Percentiles rank a stretch among this genome's conserved stretches.
phyloP scores from a whole-genome alignment of 1,284 basidiomycete species.

The Ganoderma lingzhi region DNA sequence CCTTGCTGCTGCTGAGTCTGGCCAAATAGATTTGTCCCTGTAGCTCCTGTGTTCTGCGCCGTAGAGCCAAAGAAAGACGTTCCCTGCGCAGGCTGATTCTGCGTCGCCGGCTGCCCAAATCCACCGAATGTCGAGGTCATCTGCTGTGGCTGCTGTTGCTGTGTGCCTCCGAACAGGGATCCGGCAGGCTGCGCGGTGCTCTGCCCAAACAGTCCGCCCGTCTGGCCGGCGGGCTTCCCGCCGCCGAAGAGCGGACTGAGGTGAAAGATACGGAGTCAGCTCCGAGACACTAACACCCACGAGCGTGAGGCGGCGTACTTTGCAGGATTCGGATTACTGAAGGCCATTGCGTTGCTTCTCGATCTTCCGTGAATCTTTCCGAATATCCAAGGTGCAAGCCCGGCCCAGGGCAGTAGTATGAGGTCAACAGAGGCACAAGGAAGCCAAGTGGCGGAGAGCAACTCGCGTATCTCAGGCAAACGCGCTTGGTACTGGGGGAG shows the following conservation, averaged over 20 bases:
- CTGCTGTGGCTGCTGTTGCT: constrained; percentile 36
- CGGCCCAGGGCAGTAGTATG: not conserved
- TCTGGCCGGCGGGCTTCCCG: constrained; percentile 43
- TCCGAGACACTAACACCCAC: not conserved
- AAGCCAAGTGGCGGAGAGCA: constrained; percentile 4
- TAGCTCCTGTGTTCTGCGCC: constrained; percentile 20
- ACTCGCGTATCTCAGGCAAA: not conserved
- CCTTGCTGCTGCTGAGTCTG: constrained; percentile 42
- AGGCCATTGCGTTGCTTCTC: constrained; percentile 2
- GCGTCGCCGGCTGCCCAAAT: constrained; percentile 29
- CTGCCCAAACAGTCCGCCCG: constrained; percentile 45
- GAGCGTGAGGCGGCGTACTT: constrained; percentile 7
- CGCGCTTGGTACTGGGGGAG: not conserved
- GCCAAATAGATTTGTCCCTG: constrained; percentile 38
- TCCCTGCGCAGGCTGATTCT: constrained; percentile 32
- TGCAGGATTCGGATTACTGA: constrained; percentile 10
- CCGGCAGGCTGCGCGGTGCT: constrained; percentile 26
- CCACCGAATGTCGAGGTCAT: constrained; percentile 44
- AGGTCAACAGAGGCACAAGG: not conserved
- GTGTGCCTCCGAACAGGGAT: constrained; percentile 35
- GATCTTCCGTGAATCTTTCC: not conserved
- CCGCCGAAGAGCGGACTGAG: constrained; percentile 49
- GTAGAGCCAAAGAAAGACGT: constrained; percentile 31
- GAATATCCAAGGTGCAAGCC: not conserved
- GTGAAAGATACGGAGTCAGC: not conserved